Evolutionary conservation across 371 early-diverging fungal genomes (phyloP), one percentile per base, ranked within the genome.

Genomic region (Choanephora cucurbitarum): DNA sequence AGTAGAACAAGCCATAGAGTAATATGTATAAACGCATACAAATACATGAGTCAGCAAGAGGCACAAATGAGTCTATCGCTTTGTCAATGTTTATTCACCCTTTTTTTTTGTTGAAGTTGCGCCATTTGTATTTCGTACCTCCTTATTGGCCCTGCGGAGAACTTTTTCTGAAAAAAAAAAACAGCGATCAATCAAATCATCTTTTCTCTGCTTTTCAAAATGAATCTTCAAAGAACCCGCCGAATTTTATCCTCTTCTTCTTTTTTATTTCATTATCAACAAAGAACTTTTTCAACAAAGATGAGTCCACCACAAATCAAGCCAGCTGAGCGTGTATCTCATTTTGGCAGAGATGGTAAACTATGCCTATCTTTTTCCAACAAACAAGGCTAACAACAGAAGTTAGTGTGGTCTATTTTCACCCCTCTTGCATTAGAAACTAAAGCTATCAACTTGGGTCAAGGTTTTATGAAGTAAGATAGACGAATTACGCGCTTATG

Each of bases 391-490:
- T n/a, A 47, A 47, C 9, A 14, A 31, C 7, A 31, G 32, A 47
- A 31, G 13, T 46, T 57, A 84, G 96, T 97, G 7, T 97, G 96
- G 91, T 88, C 96, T 21, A 90, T 95, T 64, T 94, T 94, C 74
- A 95, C 92, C 9, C 92, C 89, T 32, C 81, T 93, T 57, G 90
- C 95, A 4, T 77, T 80, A 15, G 85, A 92, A 57, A 86, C 90
- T 47, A 81, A 87, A 44, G 95, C 97, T 15, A 92, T 95, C 64
- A 96, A 97, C 77, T 81, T 96, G 21, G 98, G 97, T 3, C 97
- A 96, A 74, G 96, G 93, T 3, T 91, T 82, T 60, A 91, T 90
- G 89, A 89, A 85, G 88, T 86, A 79, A 45, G 7, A 28, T 28
- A 28, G 28, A 28, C 7, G 28, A 28, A 28, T 7, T 28, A 28